Conservation (phyloP, 768 basidiomycete species). For the Phanerochaete sordida region DNA sequence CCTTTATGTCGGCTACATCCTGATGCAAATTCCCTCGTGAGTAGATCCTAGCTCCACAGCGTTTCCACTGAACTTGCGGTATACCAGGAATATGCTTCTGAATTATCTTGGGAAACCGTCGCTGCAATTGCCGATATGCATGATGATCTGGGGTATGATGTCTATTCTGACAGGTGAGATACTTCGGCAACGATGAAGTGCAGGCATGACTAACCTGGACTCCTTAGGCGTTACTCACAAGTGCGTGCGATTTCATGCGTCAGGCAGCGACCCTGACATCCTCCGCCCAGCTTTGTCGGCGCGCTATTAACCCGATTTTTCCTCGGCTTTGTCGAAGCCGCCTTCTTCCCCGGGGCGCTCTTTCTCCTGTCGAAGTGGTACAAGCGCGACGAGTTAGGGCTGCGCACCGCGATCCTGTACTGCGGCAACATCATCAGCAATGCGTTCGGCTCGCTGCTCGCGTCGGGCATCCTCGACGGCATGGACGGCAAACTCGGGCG, state of each 20-base stretch:
- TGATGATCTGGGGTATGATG: constrained; percentile 58
- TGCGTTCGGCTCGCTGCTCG: constrained; percentile 78
- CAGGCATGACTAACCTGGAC: neutral
- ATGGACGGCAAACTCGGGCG: constrained; percentile 70
- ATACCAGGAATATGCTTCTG: constrained; percentile 62
- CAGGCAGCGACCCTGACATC: neutral
- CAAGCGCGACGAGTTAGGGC: constrained; percentile 65
- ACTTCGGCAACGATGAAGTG: neutral
- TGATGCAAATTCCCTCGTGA: constrained; percentile 79
- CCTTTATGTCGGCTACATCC: constrained; percentile 68
- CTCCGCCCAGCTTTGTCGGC: constrained; percentile 41
- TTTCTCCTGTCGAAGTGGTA: constrained; percentile 72
- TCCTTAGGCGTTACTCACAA: constrained; percentile 16
- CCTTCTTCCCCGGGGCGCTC: constrained; percentile 68
- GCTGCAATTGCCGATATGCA: constrained; percentile 59
- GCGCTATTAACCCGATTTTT: constrained; percentile 72
- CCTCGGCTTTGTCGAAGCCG: constrained; percentile 58
- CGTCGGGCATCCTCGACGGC: constrained; percentile 66
- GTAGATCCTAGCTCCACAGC: too few species aligned
- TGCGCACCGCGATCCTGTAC: constrained; percentile 62
- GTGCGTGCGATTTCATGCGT: constrained; percentile 13
- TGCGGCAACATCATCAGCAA: constrained; percentile 78
- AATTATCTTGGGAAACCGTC: constrained; percentile 67
- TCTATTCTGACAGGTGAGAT: constrained; percentile 44
- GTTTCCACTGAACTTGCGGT: neutral